Evolutionary conservation across 1,284 basidiomycete species (phyloP).

Genomic region (Ceratobasidium sp.): DNA sequence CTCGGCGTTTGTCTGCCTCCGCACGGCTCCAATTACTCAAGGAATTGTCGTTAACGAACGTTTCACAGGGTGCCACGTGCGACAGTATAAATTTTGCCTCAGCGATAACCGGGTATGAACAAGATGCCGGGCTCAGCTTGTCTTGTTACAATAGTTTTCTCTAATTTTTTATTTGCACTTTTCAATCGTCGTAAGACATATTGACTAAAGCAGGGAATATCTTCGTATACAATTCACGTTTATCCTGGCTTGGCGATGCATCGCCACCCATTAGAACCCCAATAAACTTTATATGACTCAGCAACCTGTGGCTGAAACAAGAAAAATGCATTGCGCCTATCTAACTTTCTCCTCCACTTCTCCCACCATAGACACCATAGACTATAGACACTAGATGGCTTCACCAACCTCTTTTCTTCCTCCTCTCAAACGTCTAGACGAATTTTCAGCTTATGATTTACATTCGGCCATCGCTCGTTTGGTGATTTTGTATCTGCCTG

Average conservation of each 20-base stretch:
- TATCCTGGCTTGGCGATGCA: not conserved
- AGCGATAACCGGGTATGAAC: too few species aligned
- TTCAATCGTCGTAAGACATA: too few species aligned
- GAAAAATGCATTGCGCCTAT: conserved; percentile 47
- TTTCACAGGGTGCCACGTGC: conserved; percentile 1
- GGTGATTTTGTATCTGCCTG: conserved; percentile 56
- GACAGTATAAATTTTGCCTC: too few species aligned
- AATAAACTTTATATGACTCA: conserved; percentile 37
- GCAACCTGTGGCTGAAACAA: conserved; percentile 35
- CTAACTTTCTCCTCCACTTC: conserved; percentile 23
- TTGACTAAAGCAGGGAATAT: too few species aligned
- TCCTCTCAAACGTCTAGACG: conserved; percentile 49
- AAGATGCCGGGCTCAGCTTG: too few species aligned
- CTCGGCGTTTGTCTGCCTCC: too few species aligned
- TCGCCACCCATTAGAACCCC: conserved; percentile 28
- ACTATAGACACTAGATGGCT: conserved; percentile 46
- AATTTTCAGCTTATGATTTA: conserved; percentile 51
- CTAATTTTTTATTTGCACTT: too few species aligned
- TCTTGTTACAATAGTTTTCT: too few species aligned
- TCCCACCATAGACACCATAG: conserved; percentile 33
- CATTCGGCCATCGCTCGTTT: conserved; percentile 53
- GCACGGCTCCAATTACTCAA: too few species aligned
- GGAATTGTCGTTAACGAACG: not conserved
- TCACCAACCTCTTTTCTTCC: conserved; percentile 54
- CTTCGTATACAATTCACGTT: too few species aligned